Evolutionary conservation across 2,329 filamentous ascomycete genomes (phyloP).

Genomic region (Xylaria hypoxylon): DNA sequence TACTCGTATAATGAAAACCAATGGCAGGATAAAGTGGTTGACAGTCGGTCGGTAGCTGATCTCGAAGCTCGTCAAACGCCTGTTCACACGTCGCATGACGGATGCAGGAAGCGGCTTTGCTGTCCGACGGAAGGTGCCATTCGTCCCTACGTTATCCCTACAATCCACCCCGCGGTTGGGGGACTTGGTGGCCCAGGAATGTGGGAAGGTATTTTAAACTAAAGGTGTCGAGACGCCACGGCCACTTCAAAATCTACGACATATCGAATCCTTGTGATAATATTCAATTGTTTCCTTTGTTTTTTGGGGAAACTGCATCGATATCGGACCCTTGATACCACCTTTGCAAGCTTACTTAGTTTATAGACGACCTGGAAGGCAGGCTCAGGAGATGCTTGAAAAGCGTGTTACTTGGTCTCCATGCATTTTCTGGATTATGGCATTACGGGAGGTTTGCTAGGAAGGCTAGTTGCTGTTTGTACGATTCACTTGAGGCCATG

Average conservation of each 20-base stretch:
- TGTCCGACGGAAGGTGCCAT: constrained; percentile 69
- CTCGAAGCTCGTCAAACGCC: constrained; percentile 41
- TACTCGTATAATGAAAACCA: constrained; percentile 53
- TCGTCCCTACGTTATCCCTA: constrained; percentile 59
- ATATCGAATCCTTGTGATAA: constrained; percentile 47
- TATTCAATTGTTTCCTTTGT: constrained; percentile 52
- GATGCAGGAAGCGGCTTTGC: constrained; percentile 73
- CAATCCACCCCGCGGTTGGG: constrained; percentile 62
- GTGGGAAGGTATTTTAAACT: constrained; percentile 74
- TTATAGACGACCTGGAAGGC: constrained; percentile 53
- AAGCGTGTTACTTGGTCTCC: constrained; percentile 55
- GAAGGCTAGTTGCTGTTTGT: constrained; percentile 46
- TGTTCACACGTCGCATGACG: constrained; percentile 55
- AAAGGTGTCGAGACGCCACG: constrained; percentile 44
- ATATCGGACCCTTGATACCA: constrained; percentile 50
- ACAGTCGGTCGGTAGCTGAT: constrained; percentile 50
- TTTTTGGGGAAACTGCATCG: constrained; percentile 40
- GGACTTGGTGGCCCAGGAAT: constrained; percentile 69
- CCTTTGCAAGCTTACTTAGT: constrained; percentile 48
- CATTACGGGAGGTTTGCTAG: constrained; percentile 48
- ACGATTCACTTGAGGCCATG: constrained; percentile 47
- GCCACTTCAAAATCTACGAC: constrained; percentile 28
- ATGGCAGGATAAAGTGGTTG: constrained; percentile 54
- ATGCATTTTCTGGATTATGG: constrained; percentile 57
- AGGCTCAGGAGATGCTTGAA: constrained; percentile 52